phyloP scores from a whole-genome alignment of 768 basidiomycete genomes.

The Auricularia cornea region DNA sequence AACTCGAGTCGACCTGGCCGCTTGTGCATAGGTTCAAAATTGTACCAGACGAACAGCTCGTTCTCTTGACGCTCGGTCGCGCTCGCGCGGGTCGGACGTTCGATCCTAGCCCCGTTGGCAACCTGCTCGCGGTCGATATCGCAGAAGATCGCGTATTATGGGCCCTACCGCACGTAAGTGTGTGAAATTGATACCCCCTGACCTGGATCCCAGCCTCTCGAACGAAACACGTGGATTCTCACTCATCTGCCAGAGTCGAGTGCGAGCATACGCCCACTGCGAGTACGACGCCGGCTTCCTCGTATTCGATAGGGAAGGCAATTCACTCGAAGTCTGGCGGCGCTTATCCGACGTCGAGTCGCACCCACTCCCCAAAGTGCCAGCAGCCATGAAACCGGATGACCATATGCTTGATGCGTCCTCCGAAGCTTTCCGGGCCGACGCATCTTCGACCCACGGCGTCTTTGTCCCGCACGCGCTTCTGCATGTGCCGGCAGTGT shows the following conservation, averaged over 20 bases:
- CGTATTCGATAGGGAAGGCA: background rate
- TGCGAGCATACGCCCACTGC: background rate
- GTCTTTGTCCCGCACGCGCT: background rate
- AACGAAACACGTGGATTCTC: too few species aligned
- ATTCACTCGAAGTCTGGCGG: background rate
- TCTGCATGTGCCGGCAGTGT: background rate
- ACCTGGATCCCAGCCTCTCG: too few species aligned
- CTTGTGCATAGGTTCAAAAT: background rate
- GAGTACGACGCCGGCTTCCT: background rate
- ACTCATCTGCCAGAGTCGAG: background rate
- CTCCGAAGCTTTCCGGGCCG: background rate
- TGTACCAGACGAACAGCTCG: background rate
- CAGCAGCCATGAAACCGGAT: background rate
- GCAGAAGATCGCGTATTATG: background rate
- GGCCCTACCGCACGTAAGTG: background rate
- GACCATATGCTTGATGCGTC: background rate
- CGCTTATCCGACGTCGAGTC: background rate
- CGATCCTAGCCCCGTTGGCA: background rate
- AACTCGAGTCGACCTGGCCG: background rate
- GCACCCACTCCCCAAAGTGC: background rate
- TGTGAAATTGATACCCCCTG: background rate
- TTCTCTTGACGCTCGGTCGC: background rate
- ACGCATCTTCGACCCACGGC: background rate
- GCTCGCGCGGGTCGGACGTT: background rate
- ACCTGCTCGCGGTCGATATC: background rate